A percentile compares a stretch with the other conserved stretches of the same genome.
Conservation (phyloP, 371 early-diverging fungal species). For the Zychaea mexicana region DNA sequence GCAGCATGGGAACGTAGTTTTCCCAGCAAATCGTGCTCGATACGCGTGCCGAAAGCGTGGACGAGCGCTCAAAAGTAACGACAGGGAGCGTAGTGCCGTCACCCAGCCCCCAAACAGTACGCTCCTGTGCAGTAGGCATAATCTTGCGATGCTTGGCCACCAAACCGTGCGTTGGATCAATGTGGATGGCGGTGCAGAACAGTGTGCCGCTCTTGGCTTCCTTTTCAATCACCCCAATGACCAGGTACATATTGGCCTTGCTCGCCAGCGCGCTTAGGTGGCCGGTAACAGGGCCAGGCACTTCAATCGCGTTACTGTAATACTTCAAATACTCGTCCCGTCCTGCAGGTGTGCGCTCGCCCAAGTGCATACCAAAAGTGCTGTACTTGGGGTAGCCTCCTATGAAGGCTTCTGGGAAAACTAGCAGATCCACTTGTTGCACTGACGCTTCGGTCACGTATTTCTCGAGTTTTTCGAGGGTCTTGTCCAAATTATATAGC, state of each 20-base stretch:
- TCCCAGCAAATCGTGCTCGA: slow-evolving; percentile 27
- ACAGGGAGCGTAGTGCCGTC: slow-evolving; percentile 24
- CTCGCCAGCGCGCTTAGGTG: slow-evolving; percentile 10
- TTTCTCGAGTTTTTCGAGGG: slow-evolving; percentile 13
- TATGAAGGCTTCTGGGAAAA: slow-evolving; percentile 27
- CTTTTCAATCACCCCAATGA: slow-evolving; percentile 25
- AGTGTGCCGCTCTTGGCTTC: slow-evolving; percentile 12
- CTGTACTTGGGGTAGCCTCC: slow-evolving; percentile 20
- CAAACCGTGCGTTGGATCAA: slow-evolving; percentile 17
- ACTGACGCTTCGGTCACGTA: slow-evolving; percentile 13
- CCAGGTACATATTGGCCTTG: slow-evolving; percentile 12
- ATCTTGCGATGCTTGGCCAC: slow-evolving; percentile 26
- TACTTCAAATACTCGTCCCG: slow-evolving; percentile 16
- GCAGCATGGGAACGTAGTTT: slow-evolving; percentile 28
- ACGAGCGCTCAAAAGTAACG: neutral
- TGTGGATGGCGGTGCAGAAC: slow-evolving; percentile 19
- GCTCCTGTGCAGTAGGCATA: slow-evolving; percentile 25
- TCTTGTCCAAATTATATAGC: slow-evolving; percentile 13
- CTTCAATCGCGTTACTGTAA: slow-evolving; percentile 10
- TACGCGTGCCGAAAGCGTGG: slow-evolving; percentile 1
- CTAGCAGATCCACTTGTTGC: slow-evolving; percentile 6
- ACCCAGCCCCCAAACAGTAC: slow-evolving; percentile 22
- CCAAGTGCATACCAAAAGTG: slow-evolving; percentile 18
- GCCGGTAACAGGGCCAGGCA: slow-evolving; percentile 20
- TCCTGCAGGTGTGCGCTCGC: slow-evolving; percentile 18